Evolutionary conservation across 768 basidiomycete species (phyloP).

Genomic region (Mycena rosella): DNA sequence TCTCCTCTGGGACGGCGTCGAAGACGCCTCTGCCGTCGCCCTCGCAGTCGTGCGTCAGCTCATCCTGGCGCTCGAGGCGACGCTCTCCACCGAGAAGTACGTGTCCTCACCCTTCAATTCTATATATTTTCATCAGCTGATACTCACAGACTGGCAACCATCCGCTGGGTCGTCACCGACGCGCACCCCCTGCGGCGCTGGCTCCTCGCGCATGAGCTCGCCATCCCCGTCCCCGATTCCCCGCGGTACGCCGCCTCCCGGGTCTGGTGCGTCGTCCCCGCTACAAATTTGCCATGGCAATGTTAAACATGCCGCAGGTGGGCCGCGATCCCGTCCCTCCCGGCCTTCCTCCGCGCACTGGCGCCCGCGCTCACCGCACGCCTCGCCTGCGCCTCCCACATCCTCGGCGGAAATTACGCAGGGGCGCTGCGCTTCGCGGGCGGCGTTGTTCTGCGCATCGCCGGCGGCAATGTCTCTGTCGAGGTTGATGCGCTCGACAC

Average conservation of each 20-base stretch:
- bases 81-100: not conserved
- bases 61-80: not conserved
- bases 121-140: no score
- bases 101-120: not conserved
- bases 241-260: not conserved
- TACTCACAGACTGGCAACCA: not conserved
- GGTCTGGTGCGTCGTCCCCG: constrained; percentile 1
- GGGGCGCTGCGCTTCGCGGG: constrained; percentile 15
- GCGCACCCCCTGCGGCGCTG: constrained; percentile 24
- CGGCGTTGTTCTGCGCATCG: constrained; percentile 10
- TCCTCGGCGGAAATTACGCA: constrained; percentile 16
- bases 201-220: constrained; percentile 19
- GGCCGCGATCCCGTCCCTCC: constrained; percentile 6
- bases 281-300: no score
- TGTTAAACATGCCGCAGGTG: not conserved
- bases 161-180: constrained; percentile 2
- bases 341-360: constrained; percentile 4
- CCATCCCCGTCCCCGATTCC: constrained; percentile 6
- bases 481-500: not conserved
- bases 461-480: constrained; percentile 1
- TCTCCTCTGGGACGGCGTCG: constrained; percentile 4
- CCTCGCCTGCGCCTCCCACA: not conserved
- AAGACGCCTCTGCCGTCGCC: constrained; percentile 10
- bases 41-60: not conserved
- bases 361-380: constrained; percentile 2